phyloP scores from a whole-genome alignment of 1,139 yeast species.

The Sugiyamaella novakii region DNA sequence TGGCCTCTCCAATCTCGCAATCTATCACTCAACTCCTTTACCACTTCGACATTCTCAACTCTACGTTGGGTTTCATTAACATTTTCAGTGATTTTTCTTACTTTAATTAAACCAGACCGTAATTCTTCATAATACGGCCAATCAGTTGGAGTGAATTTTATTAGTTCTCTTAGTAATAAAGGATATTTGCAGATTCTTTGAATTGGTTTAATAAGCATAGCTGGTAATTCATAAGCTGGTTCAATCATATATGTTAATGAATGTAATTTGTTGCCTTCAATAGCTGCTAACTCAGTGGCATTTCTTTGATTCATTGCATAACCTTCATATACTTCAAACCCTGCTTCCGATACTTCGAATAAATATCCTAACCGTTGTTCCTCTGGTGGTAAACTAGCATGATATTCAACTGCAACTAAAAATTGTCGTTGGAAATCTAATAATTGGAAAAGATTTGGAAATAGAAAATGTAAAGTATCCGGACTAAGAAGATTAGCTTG shows the following conservation, averaged over 20 bases:
- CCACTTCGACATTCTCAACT: constrained; percentile 78
- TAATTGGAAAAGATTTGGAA: constrained; percentile 84
- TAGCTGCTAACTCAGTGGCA: constrained; percentile 77
- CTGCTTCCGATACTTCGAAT: constrained; percentile 73
- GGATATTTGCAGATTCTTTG: constrained; percentile 96
- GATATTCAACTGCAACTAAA: constrained; percentile 84
- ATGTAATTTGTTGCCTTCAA: constrained; percentile 59
- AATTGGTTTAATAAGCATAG: constrained; percentile 88
- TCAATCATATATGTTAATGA: constrained; percentile 67
- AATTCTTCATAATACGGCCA: constrained; percentile 70
- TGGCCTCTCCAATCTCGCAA: constrained; percentile 96
- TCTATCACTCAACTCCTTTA: constrained; percentile 67
- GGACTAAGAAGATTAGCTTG: constrained; percentile 68
- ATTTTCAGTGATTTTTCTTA: constrained; percentile 74
- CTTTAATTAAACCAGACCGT: constrained; percentile 64
- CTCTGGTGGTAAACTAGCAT: constrained; percentile 70
- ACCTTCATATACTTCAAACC: constrained; percentile 87
- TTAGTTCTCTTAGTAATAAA: constrained; percentile 69
- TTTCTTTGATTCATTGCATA: constrained; percentile 81
- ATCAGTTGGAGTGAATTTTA: constrained; percentile 59
- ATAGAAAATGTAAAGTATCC: constrained; percentile 77
- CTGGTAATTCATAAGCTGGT: constrained; percentile 86
- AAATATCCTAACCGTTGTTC: constrained; percentile 87
- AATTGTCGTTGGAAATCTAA: constrained; percentile 92
- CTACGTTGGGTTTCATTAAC: constrained; percentile 94